Percentiles rank a stretch among this genome's conserved stretches.
phyloP scores from a whole-genome alignment of 2,329 filamentous ascomycete species.

The Botrytis paeoniae region DNA sequence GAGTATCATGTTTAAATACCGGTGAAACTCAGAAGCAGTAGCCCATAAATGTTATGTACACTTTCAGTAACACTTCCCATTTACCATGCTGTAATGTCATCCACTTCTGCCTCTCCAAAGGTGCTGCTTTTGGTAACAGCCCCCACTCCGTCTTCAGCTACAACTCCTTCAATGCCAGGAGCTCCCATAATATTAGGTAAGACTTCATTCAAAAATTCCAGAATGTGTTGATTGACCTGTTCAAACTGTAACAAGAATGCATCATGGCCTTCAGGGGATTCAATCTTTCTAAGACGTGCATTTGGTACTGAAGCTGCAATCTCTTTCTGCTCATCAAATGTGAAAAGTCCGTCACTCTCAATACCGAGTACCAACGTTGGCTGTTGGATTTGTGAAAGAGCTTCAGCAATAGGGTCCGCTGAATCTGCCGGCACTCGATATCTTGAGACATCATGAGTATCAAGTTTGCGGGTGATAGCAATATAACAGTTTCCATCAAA shows the following conservation, averaged over 20 bases:
- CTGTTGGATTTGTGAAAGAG: constrained; percentile 79
- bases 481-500: constrained; percentile 99
- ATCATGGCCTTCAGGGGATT: constrained; percentile 93
- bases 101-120: constrained; percentile 93
- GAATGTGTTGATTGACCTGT: constrained; percentile 86
- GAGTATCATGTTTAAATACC: background rate
- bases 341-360: constrained; percentile 93
- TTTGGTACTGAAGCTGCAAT: constrained; percentile 78
- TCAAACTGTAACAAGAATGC: constrained; percentile 96
- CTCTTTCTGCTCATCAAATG: constrained; percentile 94
- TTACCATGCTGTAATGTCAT: constrained; percentile 93
- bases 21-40: background rate
- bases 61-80: background rate
- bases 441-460: constrained; percentile 92
- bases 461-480: constrained; percentile 94
- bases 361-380: constrained; percentile 91
- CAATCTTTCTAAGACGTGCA: constrained; percentile 77
- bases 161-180: constrained; percentile 44
- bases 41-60: background rate
- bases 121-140: constrained; percentile 80
- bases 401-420: constrained; percentile 58
- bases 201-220: constrained; percentile 77
- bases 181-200: constrained; percentile 84
- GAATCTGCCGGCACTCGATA: constrained; percentile 53
- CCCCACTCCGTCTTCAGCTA: constrained; percentile 51